A percentile compares a stretch with the other conserved stretches of the same genome.
Conservation (phyloP, 2,329 filamentous ascomycete genomes). For the Aureobasidium sp. region DNA sequence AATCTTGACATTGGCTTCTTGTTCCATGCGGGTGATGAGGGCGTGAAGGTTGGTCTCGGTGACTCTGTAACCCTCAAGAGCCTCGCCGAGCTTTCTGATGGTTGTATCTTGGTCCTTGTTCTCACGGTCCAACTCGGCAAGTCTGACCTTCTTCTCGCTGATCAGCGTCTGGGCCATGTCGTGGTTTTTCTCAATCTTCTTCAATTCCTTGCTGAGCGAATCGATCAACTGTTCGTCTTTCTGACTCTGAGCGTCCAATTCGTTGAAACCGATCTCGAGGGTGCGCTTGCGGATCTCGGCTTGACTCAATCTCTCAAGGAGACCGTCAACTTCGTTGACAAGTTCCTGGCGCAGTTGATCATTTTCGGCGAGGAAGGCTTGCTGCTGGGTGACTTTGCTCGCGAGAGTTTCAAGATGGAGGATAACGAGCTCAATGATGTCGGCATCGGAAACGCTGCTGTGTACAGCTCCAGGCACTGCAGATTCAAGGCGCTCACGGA, state of each 20-base stretch:
- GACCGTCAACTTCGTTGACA: slow-evolving; percentile 30
- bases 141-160: slow-evolving; percentile 22
- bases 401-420: slow-evolving; percentile 29
- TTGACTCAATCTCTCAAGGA: slow-evolving; percentile 32
- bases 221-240: slow-evolving; percentile 32
- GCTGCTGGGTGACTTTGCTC: slow-evolving; percentile 24
- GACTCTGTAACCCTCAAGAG: slow-evolving; percentile 34
- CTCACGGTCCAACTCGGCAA: slow-evolving; percentile 23
- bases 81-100: slow-evolving; percentile 32
- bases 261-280: slow-evolving; percentile 32
- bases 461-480: slow-evolving; percentile 35
- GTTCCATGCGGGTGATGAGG: slow-evolving; percentile 35
- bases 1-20: slow-evolving; percentile 32
- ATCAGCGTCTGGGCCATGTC: slow-evolving; percentile 23
- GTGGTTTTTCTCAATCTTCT: slow-evolving; percentile 29
- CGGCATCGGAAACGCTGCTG: slow-evolving; percentile 32
- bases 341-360: slow-evolving; percentile 34
- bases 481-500: slow-evolving; percentile 35
- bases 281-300: slow-evolving; percentile 30
- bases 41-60: slow-evolving; percentile 34
- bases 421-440: slow-evolving; percentile 36
- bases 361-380: slow-evolving; percentile 25
- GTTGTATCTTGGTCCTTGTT: slow-evolving; percentile 31
- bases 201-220: slow-evolving; percentile 30
- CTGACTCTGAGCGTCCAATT: slow-evolving; percentile 33